A percentile compares a stretch with the other conserved stretches of the same genome.
These are phyloP conservation scores for Malassezia equina DNA, from an alignment of 1,284 basidiomycete species.

Conservation along the genomic window DNA sequence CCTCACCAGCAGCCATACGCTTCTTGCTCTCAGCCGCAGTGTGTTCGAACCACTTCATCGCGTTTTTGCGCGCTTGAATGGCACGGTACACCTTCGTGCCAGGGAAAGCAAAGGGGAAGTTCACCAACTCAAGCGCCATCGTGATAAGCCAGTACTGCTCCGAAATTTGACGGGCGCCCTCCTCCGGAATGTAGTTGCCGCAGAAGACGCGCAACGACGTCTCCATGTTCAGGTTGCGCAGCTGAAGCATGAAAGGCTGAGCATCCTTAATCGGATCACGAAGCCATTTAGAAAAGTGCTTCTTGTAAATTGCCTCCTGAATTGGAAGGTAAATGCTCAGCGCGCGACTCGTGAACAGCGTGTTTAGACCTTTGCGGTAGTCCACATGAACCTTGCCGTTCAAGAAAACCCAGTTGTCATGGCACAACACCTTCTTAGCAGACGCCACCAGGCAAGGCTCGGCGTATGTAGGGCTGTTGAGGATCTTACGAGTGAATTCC, in stretches of 20 bases:
- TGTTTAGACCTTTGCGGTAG: conserved; percentile 82
- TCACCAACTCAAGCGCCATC: conserved; percentile 87
- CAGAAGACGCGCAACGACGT: conserved; percentile 92
- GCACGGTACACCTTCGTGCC: conserved; percentile 95
- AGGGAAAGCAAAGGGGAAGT: conserved; percentile 70
- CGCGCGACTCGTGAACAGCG: conserved; percentile 69
- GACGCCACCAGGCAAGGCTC: conserved; percentile 81
- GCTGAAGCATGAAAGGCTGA: conserved; percentile 65
- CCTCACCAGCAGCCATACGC: conserved; percentile 68
- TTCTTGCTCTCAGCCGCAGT: conserved; percentile 73
- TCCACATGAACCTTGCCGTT: conserved; percentile 88
- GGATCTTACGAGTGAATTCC: conserved; percentile 44
- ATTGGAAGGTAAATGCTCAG: conserved; percentile 72
- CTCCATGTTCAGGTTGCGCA: conserved; percentile 92
- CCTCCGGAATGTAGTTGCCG: conserved; percentile 73
- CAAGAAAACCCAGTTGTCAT: conserved; percentile 97
- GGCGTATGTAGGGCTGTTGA: conserved; percentile 43
- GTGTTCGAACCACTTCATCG: conserved; percentile 70
- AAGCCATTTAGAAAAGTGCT: conserved; percentile 57
- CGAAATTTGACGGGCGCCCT: conserved; percentile 68
- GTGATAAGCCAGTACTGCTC: conserved; percentile 96
- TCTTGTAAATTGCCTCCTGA: conserved; percentile 74
- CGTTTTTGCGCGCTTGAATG: conserved; percentile 79
- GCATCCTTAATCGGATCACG: conserved; percentile 33
- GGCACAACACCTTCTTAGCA: conserved; percentile 73